Evolutionary conservation across 768 basidiomycete genomes (phyloP).

Genomic region (Scleroderma citrinum): DNA sequence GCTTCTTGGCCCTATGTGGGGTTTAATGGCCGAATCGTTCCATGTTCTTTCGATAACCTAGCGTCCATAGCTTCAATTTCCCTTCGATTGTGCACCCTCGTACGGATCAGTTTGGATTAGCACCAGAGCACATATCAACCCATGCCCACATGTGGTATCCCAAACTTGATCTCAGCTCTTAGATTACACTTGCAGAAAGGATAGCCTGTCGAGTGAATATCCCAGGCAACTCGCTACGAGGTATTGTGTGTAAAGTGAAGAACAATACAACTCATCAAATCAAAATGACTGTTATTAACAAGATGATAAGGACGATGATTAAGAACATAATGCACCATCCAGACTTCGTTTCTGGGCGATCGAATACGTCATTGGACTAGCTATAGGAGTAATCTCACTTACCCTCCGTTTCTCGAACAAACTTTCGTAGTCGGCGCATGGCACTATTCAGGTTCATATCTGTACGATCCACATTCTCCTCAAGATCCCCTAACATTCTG

Average conservation of each 20-base stretch:
- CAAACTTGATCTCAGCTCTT: too few relatives aligned
- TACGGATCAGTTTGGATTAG: too few relatives aligned
- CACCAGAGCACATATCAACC: too few relatives aligned
- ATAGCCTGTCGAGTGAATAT: too few relatives aligned
- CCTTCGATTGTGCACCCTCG: too few relatives aligned
- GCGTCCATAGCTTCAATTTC: too few relatives aligned
- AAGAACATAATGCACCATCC: conserved; percentile 88
- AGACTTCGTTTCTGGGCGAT: conserved; percentile 64
- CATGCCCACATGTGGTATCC: too few relatives aligned
- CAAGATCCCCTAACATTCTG: conserved; percentile 80
- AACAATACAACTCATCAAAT: conserved; percentile 34
- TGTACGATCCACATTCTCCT: conserved; percentile 63
- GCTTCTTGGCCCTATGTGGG: not conserved
- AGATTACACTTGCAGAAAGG: too few relatives aligned
- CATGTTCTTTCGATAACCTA: too few relatives aligned
- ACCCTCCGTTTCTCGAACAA: conserved; percentile 84
- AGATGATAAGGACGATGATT: conserved; percentile 68
- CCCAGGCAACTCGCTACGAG: too few relatives aligned
- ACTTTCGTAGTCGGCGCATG: conserved; percentile 66
- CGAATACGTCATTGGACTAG: too few relatives aligned
- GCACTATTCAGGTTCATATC: conserved; percentile 60
- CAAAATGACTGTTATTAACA: conserved; percentile 78
- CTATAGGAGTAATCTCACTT: conserved; percentile 8
- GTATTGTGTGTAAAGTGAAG: not conserved
- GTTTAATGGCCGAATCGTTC: too few relatives aligned